phyloP scores from a whole-genome alignment of 768 basidiomycete species.

The Exsudoporus frostii region DNA sequence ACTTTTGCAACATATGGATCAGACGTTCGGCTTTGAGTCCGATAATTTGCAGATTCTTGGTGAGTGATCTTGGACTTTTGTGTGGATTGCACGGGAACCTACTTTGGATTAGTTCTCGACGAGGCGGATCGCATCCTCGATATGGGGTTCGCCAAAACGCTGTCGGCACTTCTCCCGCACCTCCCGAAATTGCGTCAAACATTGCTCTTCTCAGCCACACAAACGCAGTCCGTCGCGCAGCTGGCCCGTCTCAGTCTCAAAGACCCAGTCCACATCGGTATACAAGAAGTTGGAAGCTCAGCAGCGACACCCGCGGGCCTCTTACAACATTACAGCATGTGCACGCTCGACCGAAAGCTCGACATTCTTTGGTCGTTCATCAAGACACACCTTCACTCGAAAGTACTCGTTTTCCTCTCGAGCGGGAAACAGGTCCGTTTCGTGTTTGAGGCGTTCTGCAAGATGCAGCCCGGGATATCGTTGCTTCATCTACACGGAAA shows the following conservation, averaged over 20 bases:
- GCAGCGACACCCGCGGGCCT: constrained; percentile 69
- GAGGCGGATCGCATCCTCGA: constrained; percentile 97
- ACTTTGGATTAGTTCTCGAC: constrained; percentile 66
- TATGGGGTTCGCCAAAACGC: constrained; percentile 89
- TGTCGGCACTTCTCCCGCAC: constrained; percentile 88
- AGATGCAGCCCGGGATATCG: constrained; percentile 90
- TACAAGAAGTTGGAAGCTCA: constrained; percentile 44
- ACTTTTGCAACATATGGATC: constrained; percentile 96
- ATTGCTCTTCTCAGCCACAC: constrained; percentile 94
- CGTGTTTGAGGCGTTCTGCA: constrained; percentile 92
- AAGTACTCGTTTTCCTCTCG: constrained; percentile 91
- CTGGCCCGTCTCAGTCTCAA: constrained; percentile 87
- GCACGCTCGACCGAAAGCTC: constrained; percentile 82
- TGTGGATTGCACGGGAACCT: neutral
- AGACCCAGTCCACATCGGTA: constrained; percentile 72
- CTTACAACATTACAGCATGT: constrained; percentile 86
- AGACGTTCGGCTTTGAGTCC: constrained; percentile 91
- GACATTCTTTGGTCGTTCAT: constrained; percentile 93
- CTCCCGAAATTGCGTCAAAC: constrained; percentile 92
- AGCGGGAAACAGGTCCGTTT: constrained; percentile 97
- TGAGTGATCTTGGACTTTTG: constrained; percentile 35
- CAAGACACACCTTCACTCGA: constrained; percentile 87
- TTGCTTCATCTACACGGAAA: constrained; percentile 95
- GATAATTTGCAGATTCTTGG: constrained; percentile 90
- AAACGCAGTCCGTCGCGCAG: constrained; percentile 84